These are phyloP conservation scores for Leccinum boreale DNA, from an alignment of 768 basidiomycete genomes.

Conservation along the genomic window DNA sequence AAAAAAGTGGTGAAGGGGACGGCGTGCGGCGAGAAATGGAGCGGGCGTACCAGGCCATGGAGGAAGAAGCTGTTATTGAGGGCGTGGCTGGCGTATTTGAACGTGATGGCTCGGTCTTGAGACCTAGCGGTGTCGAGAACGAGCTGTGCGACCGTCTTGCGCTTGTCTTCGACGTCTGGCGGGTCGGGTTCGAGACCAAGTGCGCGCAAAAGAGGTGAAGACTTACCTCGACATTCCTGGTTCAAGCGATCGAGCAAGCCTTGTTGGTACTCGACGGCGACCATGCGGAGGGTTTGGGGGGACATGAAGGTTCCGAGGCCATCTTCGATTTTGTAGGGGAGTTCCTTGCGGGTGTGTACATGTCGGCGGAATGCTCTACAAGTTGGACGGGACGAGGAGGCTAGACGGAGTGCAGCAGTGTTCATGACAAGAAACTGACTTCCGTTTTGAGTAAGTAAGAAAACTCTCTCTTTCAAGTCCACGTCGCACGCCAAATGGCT, in stretches of 20 bases:
- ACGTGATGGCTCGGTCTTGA: conserved; percentile 61
- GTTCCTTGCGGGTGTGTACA: conserved; percentile 49
- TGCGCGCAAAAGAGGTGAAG: not conserved
- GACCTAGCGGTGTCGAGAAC: conserved; percentile 63
- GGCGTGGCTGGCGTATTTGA: conserved; percentile 89
- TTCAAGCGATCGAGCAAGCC: conserved; percentile 78
- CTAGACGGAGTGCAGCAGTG: conserved; percentile 17
- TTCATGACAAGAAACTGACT: conserved; percentile 17
- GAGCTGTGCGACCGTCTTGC: conserved; percentile 63
- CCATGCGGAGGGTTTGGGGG: conserved; percentile 62
- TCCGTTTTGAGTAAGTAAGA: conserved; percentile 3
- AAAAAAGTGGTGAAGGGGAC: not conserved
- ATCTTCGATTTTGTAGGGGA: conserved; percentile 64
- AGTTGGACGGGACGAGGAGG: conserved; percentile 19
- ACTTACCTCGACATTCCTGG: conserved; percentile 67
- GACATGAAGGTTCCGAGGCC: conserved; percentile 81
- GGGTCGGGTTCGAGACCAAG: not conserved
- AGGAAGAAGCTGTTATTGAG: conserved; percentile 97
- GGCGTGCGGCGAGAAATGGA: too few relatives aligned
- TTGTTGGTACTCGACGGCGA: conserved; percentile 83
- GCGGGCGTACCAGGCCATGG: conserved; percentile 66
- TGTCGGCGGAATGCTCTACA: conserved; percentile 25
- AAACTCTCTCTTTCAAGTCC: conserved; percentile 1
- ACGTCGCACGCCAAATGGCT: conserved; percentile 33
- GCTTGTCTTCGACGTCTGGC: conserved; percentile 54